Percentiles rank a stretch among this genome's conserved stretches.
Conservation (phyloP, 805 yeast species). For the Wickerhamiella cacticola region DNA sequence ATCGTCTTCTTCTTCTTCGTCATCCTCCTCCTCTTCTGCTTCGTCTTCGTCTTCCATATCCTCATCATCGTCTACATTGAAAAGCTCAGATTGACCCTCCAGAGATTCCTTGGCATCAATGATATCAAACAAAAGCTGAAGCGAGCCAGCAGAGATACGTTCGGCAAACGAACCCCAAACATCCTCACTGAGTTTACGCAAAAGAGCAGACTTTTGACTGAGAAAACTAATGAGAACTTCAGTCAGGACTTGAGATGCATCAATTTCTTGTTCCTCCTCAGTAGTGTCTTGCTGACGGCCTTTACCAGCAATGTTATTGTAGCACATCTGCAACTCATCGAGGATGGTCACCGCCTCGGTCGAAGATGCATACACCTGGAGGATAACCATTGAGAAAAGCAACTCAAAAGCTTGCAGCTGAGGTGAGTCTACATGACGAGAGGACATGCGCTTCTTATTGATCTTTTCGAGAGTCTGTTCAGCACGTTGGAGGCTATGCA, state of each 20-base stretch:
- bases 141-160: constrained; percentile 35
- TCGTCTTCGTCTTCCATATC: constrained; percentile 29
- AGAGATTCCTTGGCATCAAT: constrained; percentile 60
- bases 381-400: constrained; percentile 58
- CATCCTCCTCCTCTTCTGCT: constrained; percentile 37
- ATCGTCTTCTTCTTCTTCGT: constrained; percentile 30
- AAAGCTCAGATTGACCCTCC: constrained; percentile 65
- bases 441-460: constrained; percentile 29
- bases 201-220: constrained; percentile 44
- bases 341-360: constrained; percentile 64
- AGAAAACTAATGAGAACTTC: constrained; percentile 49
- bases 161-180: constrained; percentile 48
- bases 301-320: constrained; percentile 34
- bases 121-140: constrained; percentile 43
- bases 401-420: constrained; percentile 59
- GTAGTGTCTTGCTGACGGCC: constrained; percentile 29
- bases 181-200: constrained; percentile 44
- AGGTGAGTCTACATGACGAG: constrained; percentile 30
- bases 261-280: constrained; percentile 30
- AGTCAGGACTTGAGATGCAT: constrained; percentile 39
- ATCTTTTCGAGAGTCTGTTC: constrained; percentile 38
- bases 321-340: constrained; percentile 57
- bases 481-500: constrained; percentile 38
- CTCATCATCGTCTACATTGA: constrained; percentile 47
- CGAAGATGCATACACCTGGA: constrained; percentile 64